phyloP scores from a whole-genome alignment of 1,284 basidiomycete species.

The Stygiomarasmius scandens region DNA sequence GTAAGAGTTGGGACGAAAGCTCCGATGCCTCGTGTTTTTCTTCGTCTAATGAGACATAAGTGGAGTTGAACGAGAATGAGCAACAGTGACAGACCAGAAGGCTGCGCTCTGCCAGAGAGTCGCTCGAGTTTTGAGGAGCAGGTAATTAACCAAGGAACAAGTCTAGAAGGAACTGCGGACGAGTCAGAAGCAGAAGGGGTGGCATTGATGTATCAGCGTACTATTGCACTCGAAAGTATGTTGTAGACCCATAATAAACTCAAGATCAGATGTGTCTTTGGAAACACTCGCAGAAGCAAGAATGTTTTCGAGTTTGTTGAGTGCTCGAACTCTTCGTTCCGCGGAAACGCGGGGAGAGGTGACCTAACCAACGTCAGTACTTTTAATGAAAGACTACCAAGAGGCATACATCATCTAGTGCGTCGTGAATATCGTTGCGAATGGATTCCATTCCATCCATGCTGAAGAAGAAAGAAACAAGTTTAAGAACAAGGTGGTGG shows the following conservation, averaged over 20 bases:
- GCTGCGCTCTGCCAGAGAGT: conserved; percentile 32
- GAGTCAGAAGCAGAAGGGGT: too few relatives aligned
- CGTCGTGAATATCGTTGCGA: conserved; percentile 54
- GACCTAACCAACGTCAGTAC: conserved; percentile 44
- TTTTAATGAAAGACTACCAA: not conserved
- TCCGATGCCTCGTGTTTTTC: conserved; percentile 44
- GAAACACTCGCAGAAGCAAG: conserved; percentile 57
- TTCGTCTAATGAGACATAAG: conserved; percentile 34
- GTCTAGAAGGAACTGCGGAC: conserved; percentile 56
- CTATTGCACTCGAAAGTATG: conserved; percentile 79
- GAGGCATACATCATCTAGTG: conserved; percentile 67
- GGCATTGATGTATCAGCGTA: conserved; percentile 34
- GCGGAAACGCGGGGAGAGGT: conserved; percentile 58
- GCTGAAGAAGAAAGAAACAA: too few relatives aligned
- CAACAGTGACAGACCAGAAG: not conserved
- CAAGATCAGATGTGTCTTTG: conserved; percentile 45
- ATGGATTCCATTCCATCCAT: conserved; percentile 32
- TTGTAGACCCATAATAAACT: conserved; percentile 65
- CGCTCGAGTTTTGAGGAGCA: conserved; percentile 44
- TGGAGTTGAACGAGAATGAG: too few relatives aligned
- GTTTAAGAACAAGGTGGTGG: too few relatives aligned
- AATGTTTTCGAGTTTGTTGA: conserved; percentile 60
- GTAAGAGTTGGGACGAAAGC: conserved; percentile 53
- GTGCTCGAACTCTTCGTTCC: conserved; percentile 50
- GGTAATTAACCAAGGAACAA: conserved; percentile 56